Conservation (phyloP, 805 yeast species). For the Saccharomycopsis lassenensis region DNA sequence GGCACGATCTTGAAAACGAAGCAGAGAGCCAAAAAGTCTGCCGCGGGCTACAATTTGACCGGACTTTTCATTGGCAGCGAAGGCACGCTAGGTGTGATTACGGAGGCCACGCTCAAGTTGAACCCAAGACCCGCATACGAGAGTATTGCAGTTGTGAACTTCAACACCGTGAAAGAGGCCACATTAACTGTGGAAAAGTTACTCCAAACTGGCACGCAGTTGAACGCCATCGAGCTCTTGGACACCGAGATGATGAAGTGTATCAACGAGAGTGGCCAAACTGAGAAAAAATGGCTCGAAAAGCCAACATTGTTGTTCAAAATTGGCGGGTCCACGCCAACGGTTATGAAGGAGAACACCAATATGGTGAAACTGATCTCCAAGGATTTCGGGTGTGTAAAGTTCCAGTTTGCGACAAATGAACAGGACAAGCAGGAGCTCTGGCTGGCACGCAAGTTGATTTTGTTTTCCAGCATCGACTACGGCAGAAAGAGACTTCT, state of each 20-base stretch:
- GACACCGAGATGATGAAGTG: slow-evolving; percentile 65
- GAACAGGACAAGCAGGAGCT: slow-evolving; percentile 55
- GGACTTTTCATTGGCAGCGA: slow-evolving; percentile 69
- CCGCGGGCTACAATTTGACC: slow-evolving; percentile 73
- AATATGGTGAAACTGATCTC: slow-evolving; percentile 40
- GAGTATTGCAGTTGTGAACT: slow-evolving; percentile 57
- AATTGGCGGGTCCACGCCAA: slow-evolving; percentile 40
- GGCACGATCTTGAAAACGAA: slow-evolving; percentile 69
- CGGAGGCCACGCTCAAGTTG: slow-evolving; percentile 64
- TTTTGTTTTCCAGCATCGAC: slow-evolving; percentile 54
- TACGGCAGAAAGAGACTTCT: slow-evolving; percentile 42
- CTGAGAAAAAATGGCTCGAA: slow-evolving; percentile 43
- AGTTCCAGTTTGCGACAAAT: slow-evolving; percentile 52
- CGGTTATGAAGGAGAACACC: slow-evolving; percentile 29
- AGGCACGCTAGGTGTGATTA: slow-evolving; percentile 70
- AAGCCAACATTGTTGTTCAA: slow-evolving; percentile 55
- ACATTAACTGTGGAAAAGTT: slow-evolving; percentile 56
- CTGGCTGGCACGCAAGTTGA: slow-evolving; percentile 70
- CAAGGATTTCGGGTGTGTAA: slow-evolving; percentile 38
- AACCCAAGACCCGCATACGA: slow-evolving; percentile 57
- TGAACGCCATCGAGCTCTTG: slow-evolving; percentile 67
- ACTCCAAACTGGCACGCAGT: slow-evolving; percentile 49
- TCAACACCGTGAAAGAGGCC: slow-evolving; percentile 59
- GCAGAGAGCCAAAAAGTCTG: slow-evolving; percentile 62
- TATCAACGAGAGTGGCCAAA: slow-evolving; percentile 44